A percentile compares a stretch with the other conserved stretches of the same genome.
These are phyloP conservation scores for Parastagonospora avenae DNA, from an alignment of 2,329 filamentous ascomycete genomes.

Conservation along the genomic window DNA sequence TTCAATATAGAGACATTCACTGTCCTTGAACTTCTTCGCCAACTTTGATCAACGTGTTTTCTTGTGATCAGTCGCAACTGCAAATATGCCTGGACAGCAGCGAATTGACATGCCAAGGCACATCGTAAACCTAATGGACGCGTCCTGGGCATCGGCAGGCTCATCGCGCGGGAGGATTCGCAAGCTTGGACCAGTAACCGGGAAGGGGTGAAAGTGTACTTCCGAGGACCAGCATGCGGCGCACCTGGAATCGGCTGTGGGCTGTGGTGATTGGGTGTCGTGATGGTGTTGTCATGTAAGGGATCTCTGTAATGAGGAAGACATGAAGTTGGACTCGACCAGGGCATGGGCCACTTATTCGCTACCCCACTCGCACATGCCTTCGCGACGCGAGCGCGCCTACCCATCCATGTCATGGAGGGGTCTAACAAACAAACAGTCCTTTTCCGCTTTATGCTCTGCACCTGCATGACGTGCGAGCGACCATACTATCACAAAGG, in stretches of 20 bases:
- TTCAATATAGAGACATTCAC: not conserved
- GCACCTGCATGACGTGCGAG: not conserved
- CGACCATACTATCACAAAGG: not conserved
- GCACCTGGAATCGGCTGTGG: not conserved
- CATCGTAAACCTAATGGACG: too few species aligned
- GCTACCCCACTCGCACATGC: conserved; percentile 11
- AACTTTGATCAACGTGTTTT: too few species aligned
- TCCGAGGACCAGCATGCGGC: too few species aligned
- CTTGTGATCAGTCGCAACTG: too few species aligned
- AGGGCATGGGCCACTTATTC: conserved; percentile 14
- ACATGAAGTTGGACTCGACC: conserved; percentile 18
- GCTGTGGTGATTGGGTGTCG: conserved; percentile 4
- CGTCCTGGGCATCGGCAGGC: too few species aligned
- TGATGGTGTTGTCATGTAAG: conserved; percentile 11
- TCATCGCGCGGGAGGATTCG: too few species aligned
- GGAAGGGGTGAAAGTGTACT: too few species aligned
- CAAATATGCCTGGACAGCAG: not conserved
- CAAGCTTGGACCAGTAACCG: too few species aligned
- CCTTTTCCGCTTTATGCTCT: not conserved
- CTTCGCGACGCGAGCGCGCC: conserved; percentile 23
- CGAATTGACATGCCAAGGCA: not conserved
- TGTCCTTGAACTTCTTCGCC: not conserved
- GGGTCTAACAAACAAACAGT: conserved; percentile 8
- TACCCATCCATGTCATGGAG: conserved; percentile 2
- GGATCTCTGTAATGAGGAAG: conserved; percentile 10